Evolutionary conservation across 2,329 filamentous ascomycete species (phyloP).

Genomic region (Orbilia javanica): DNA sequence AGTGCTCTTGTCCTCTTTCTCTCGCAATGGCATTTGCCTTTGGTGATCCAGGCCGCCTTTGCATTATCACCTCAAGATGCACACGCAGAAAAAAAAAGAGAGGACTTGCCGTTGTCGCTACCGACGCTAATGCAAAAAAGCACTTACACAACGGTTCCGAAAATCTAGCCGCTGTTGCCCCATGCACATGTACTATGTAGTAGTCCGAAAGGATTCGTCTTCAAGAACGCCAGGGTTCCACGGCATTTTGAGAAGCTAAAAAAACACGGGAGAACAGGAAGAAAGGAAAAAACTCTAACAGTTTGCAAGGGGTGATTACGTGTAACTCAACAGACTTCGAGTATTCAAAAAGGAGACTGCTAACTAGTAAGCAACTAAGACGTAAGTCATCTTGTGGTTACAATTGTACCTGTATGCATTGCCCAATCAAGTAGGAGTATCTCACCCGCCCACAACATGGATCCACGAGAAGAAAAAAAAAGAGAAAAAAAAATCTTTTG

Average conservation of each 20-base stretch:
- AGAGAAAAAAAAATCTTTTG: too few relatives aligned
- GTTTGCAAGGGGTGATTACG: constrained; percentile 34
- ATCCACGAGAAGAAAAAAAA: neutral
- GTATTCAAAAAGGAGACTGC: neutral
- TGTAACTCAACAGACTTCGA: constrained; percentile 21
- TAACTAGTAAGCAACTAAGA: neutral
- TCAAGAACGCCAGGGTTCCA: constrained; percentile 44
- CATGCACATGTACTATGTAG: neutral
- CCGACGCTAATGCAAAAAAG: constrained; percentile 5
- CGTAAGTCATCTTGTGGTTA: neutral
- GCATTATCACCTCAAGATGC: constrained; percentile 4
- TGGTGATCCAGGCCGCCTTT: constrained; percentile 13
- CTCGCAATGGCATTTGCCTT: constrained; percentile 14
- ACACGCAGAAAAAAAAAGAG: neutral
- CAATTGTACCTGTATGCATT: neutral
- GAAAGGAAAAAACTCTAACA: constrained; percentile 14
- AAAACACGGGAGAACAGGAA: neutral
- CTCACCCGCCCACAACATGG: neutral
- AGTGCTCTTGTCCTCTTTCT: constrained; percentile 5
- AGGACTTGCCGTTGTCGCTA: constrained; percentile 16
- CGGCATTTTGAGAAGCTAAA: constrained; percentile 18
- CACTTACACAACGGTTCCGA: constrained; percentile 21
- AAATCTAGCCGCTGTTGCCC: constrained; percentile 42
- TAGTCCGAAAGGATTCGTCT: constrained; percentile 50
- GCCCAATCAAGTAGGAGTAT: neutral